Evolutionary conservation across 2,329 filamentous ascomycete genomes (phyloP).

Genomic region (Colletotrichum caudatum): DNA sequence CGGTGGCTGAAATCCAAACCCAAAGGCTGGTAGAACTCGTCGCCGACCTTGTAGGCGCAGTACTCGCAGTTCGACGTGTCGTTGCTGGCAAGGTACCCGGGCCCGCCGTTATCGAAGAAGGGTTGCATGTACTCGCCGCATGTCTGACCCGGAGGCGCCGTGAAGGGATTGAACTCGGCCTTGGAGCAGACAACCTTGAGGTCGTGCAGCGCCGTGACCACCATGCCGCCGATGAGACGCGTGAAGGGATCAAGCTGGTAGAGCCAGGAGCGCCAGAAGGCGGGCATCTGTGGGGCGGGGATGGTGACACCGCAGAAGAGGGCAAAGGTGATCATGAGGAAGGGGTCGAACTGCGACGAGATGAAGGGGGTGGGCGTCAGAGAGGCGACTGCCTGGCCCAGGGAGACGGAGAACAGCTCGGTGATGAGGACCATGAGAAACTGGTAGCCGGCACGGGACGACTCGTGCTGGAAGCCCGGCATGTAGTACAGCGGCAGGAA

Average conservation of each 20-base stretch:
- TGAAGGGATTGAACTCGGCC: conserved; percentile 75
- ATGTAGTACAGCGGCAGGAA: conserved; percentile 89
- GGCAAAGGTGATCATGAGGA: conserved; percentile 84
- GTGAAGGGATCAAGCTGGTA: conserved; percentile 89
- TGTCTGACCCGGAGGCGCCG: conserved; percentile 71
- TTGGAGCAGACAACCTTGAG: conserved; percentile 70
- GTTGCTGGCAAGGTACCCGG: conserved; percentile 78
- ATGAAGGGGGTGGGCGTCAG: conserved; percentile 84
- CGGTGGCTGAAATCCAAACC: conserved; percentile 74
- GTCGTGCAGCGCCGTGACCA: conserved; percentile 80
- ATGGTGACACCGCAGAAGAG: conserved; percentile 92
- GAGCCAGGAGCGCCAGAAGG: conserved; percentile 83
- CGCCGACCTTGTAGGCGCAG: conserved; percentile 83
- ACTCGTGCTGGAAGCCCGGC: conserved; percentile 74
- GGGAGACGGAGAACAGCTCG: conserved; percentile 84
- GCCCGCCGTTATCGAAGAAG: conserved; percentile 76
- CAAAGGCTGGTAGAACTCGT: conserved; percentile 81
- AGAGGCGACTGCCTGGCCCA: conserved; percentile 81
- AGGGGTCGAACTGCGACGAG: conserved; percentile 82
- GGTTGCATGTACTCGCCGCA: conserved; percentile 81
- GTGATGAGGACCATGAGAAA: conserved; percentile 88
- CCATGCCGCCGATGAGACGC: conserved; percentile 82
- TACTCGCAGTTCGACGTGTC: conserved; percentile 78
- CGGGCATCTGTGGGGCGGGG: conserved; percentile 80
- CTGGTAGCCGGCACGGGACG: conserved; percentile 82